phyloP scores from a whole-genome alignment of 768 basidiomycete species.

The Rhizopogon sp. region DNA sequence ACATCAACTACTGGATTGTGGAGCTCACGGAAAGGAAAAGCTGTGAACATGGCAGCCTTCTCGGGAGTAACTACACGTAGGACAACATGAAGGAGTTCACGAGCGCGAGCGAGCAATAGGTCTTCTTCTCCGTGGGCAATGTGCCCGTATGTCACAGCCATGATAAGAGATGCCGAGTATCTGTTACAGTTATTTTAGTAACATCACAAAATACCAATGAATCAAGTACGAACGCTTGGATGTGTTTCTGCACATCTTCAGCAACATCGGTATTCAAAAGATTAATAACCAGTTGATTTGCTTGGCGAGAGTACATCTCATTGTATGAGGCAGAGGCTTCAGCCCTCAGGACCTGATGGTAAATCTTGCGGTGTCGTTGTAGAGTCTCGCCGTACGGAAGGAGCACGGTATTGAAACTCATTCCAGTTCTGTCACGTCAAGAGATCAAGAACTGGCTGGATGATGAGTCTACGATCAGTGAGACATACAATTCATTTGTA shows the following conservation, averaged over 20 bases:
- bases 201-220: not conserved
- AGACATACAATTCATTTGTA: slow-evolving; percentile 1
- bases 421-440: not conserved
- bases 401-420: not conserved
- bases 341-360: slow-evolving; percentile 18
- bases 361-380: slow-evolving; percentile 18
- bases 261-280: slow-evolving; percentile 6
- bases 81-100: not conserved
- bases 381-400: slow-evolving; percentile 10
- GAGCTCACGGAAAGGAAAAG: slow-evolving; percentile 3
- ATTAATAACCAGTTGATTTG: slow-evolving; percentile 11
- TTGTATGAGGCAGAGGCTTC: slow-evolving; percentile 9
- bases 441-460: not conserved
- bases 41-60: not conserved
- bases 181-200: not conserved
- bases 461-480: not conserved
- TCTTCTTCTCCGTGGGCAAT: not conserved
- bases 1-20: not conserved
- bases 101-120: not conserved
- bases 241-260: slow-evolving; percentile 5
- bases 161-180: not conserved
- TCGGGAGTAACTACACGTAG: not conserved
- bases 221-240: not conserved
- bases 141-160: not conserved
- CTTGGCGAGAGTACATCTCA: slow-evolving; percentile 15